phyloP scores from a whole-genome alignment of 805 yeast species.

The Pichia pseudocactophila region DNA sequence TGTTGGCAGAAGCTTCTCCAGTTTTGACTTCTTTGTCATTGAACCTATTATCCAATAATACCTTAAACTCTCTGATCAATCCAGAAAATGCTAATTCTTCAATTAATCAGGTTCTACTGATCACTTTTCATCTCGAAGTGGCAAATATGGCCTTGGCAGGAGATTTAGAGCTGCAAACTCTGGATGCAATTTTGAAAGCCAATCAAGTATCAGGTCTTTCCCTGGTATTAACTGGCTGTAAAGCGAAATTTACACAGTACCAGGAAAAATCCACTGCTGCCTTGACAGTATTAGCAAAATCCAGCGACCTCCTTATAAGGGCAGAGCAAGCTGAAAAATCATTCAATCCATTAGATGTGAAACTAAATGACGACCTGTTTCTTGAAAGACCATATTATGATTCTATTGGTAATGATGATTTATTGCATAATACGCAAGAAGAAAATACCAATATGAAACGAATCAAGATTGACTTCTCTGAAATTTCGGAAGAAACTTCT shows the following conservation, averaged over 20 bases:
- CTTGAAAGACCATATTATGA: constrained; percentile 70
- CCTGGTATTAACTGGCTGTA: constrained; percentile 74
- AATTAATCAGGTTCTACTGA: constrained; percentile 29
- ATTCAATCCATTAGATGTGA: constrained; percentile 45
- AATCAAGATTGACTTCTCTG: constrained; percentile 33
- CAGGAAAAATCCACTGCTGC: constrained; percentile 68
- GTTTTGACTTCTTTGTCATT: constrained; percentile 34
- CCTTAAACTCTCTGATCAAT: constrained; percentile 27
- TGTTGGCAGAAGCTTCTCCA: constrained; percentile 52
- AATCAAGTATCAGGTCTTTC: constrained; percentile 50
- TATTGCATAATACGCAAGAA: constrained; percentile 21
- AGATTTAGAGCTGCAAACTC: constrained; percentile 52
- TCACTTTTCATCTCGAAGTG: constrained; percentile 52
- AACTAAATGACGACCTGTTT: constrained; percentile 65
- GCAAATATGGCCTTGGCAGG: constrained; percentile 58
- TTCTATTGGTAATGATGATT: constrained; percentile 40
- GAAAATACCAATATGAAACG: constrained; percentile 28
- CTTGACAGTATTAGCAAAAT: constrained; percentile 66
- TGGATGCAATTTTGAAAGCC: constrained; percentile 47
- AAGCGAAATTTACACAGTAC: constrained; percentile 78
- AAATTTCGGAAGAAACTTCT: constrained; percentile 1
- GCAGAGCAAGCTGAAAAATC: constrained; percentile 12
- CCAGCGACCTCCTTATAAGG: constrained; percentile 24
- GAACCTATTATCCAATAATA: constrained; percentile 29
- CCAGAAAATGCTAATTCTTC: constrained; percentile 26